These are phyloP conservation scores for Butyriboletus loyo DNA, from an alignment of 768 basidiomycete genomes.

Conservation along the genomic window DNA sequence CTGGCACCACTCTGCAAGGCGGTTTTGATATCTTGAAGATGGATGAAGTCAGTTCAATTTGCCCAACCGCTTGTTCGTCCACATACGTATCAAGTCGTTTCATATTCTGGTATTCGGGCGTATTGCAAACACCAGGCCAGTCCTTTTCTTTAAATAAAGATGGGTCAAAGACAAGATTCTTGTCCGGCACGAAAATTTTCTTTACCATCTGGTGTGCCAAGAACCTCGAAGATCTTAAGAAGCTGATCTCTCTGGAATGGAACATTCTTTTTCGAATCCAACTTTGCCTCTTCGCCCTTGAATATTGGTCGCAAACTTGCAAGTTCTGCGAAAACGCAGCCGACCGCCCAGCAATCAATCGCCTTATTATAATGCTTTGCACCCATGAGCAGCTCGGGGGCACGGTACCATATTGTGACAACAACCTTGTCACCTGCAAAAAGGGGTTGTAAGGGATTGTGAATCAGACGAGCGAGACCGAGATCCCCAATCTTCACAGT, in stretches of 20 bases:
- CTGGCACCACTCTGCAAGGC: constrained; percentile 74
- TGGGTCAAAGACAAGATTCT: background rate
- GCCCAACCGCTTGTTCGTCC: background rate
- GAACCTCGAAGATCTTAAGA: constrained; percentile 91
- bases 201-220: constrained; percentile 83
- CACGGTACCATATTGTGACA: constrained; percentile 99
- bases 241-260: constrained; percentile 97
- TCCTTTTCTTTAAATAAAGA: constrained; percentile 57
- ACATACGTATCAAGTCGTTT: constrained; percentile 71
- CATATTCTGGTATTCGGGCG: constrained; percentile 87
- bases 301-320: constrained; percentile 94
- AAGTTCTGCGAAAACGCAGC: constrained; percentile 95
- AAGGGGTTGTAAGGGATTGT: constrained; percentile 87
- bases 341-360: constrained; percentile 96
- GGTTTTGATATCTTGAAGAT: constrained; percentile 52
- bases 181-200: background rate
- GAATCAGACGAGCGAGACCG: constrained; percentile 87
- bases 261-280: constrained; percentile 95
- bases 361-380: constrained; percentile 98
- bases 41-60: constrained; percentile 7
- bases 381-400: constrained; percentile 92
- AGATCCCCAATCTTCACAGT: constrained; percentile 98
- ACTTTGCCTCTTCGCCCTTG: constrained; percentile 98
- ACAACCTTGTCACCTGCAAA: constrained; percentile 97
- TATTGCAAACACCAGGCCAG: constrained; percentile 82